These are phyloP conservation scores for Linum lewisii DNA, from an alignment of 345 rosid genomes.

Conservation along the genomic window DNA sequence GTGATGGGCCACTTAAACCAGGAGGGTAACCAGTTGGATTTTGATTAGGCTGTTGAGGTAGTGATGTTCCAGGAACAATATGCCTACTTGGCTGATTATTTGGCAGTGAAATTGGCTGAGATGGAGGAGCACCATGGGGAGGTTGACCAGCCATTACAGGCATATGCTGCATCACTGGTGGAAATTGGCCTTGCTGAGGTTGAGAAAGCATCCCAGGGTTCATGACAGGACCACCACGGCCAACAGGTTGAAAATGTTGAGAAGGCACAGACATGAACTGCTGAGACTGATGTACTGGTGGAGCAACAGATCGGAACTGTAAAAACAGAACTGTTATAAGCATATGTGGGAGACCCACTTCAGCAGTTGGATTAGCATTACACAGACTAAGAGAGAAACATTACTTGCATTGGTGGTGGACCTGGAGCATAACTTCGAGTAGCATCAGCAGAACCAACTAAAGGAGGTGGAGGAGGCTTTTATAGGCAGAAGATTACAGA, in stretches of 20 bases:
- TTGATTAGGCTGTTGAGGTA: constrained; percentile 45
- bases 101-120: constrained; percentile 43
- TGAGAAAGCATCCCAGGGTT: constrained; percentile 62
- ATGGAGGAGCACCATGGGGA: constrained; percentile 38
- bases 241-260: constrained; percentile 63
- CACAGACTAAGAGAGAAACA: constrained; percentile 9
- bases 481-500: constrained; percentile 5
- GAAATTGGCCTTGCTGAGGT: constrained; percentile 51
- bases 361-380: constrained; percentile 6
- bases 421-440: constrained; percentile 50
- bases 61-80: constrained; percentile 37
- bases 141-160: constrained; percentile 57
- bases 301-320: constrained; percentile 64
- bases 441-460: constrained; percentile 46
- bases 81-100: constrained; percentile 39
- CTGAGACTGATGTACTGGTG: constrained; percentile 38
- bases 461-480: constrained; percentile 58
- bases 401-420: constrained; percentile 67
- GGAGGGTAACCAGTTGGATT: constrained; percentile 38
- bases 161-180: constrained; percentile 52
- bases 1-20: constrained; percentile 48
- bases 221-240: constrained; percentile 45
- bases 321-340: constrained; percentile 13
- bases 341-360: neutral
- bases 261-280: constrained; percentile 55